These are phyloP conservation scores for Nicotiana sylvestris DNA, from an alignment of 257 asterid genomes.

Conservation along the genomic window DNA sequence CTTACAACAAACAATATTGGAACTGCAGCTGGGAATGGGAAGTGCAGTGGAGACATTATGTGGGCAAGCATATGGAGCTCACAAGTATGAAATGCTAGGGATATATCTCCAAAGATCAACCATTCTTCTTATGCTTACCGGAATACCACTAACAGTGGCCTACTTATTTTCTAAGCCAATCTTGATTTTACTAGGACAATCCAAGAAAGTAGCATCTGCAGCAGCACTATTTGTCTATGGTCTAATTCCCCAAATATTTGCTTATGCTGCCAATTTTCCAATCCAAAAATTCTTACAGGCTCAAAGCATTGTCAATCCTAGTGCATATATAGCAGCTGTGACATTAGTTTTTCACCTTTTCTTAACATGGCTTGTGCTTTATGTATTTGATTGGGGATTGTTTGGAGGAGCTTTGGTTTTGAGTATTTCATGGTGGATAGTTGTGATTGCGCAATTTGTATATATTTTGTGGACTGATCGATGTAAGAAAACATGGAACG, in stretches of 20 bases:
- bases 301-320: slow-evolving; percentile 12
- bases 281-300: slow-evolving; percentile 12
- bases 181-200: slow-evolving; percentile 11
- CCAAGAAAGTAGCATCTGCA: slow-evolving; percentile 6
- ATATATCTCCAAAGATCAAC: slow-evolving; percentile 18
- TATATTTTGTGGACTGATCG: slow-evolving; percentile 4
- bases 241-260: slow-evolving; percentile 16
- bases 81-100: slow-evolving; percentile 15
- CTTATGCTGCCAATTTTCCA: slow-evolving; percentile 15
- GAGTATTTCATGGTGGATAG: slow-evolving; percentile 13
- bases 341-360: slow-evolving; percentile 1
- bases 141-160: background rate
- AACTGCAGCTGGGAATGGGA: slow-evolving; percentile 13
- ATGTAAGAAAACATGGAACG: slow-evolving; percentile 14
- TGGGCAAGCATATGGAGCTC: slow-evolving; percentile 9
- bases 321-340: slow-evolving; percentile 13
- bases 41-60: slow-evolving; percentile 18
- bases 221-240: slow-evolving; percentile 9
- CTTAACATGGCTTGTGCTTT: slow-evolving; percentile 12
- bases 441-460: slow-evolving; percentile 7
- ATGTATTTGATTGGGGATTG: slow-evolving; percentile 9
- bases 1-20: background rate
- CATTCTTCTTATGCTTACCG: slow-evolving; percentile 10
- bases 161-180: slow-evolving; percentile 11
- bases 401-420: slow-evolving; percentile 14